Evolutionary conservation across 305 asterid species (phyloP), one percentile per base, ranked within the genome.

Genomic region (Plantago coronopus): DNA sequence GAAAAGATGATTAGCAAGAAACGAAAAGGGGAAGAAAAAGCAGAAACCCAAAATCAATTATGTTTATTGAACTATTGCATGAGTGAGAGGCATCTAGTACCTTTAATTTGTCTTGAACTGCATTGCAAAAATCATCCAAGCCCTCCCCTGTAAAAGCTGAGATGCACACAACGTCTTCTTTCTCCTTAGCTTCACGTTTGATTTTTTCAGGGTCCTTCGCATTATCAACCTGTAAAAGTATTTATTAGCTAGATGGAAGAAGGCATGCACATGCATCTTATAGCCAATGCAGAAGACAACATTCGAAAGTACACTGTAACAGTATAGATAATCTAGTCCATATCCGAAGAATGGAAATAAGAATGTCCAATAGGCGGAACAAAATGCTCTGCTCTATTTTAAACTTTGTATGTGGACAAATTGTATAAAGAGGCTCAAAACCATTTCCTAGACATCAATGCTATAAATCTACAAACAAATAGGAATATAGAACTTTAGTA

Each of bases 81-180:
- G 19, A 38, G 57, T 13, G 19, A 51, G 25, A 27, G 49, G 17
- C 19, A 59, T 58, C 46, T 38, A 48, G 19, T 64, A 90, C 98
- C 96, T 82, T 91, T 53, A 91, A 78, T 74, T 81, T 84, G 57
- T 81, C 90, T 72, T 88, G 95, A 78, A 91, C 86, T 63, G 89
- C 94, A 13, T 74, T 65, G 73, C 95, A 84, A 83, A 91, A 91
- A 43, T 88, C 90, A 63, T 88, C 95, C 37, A 91, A 67, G 42
- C 98, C 98, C 74, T 91, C 96, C 62, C 98, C 96, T 44, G 91
- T 84, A 60, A 86, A 77, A 81, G 98, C 96, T 77, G 98, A 91
- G 65, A 88, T 61, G 73, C 96, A 88, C 38, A 91, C 70, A 42
- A 77, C 83, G 75, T 86, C 86, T 12, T 69, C 73, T 53, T 76